phyloP scores from a whole-genome alignment of 2,329 filamentous ascomycete genomes.

The Penicillium polonicum region DNA sequence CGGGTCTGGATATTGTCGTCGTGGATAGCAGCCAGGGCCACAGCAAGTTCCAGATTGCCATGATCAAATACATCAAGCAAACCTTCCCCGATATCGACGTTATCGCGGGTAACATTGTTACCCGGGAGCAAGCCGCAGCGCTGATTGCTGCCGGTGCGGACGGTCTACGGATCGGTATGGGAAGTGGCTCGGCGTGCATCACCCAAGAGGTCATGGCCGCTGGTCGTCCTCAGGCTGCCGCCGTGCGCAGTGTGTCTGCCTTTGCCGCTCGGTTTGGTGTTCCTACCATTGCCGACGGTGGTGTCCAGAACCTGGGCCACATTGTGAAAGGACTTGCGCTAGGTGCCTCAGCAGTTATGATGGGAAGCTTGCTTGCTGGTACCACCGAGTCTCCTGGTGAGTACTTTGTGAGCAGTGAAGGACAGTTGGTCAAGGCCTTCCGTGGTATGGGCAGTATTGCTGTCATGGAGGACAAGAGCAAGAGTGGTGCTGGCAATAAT shows the following conservation, averaged over 20 bases:
- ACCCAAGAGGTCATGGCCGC: slow-evolving; percentile 99
- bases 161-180: slow-evolving; percentile 97
- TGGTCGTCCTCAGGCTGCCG: slow-evolving; percentile 88
- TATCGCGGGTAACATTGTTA: slow-evolving; percentile 97
- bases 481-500: slow-evolving; percentile 74
- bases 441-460: slow-evolving; percentile 98
- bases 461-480: slow-evolving; percentile 99
- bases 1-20: slow-evolving; percentile 91
- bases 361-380: slow-evolving; percentile 95
- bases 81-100: slow-evolving; percentile 85
- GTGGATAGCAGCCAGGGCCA: slow-evolving; percentile 97
- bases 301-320: slow-evolving; percentile 97
- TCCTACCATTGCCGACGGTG: slow-evolving; percentile 95
- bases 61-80: slow-evolving; percentile 94
- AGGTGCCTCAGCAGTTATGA: slow-evolving; percentile 95
- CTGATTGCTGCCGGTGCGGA: slow-evolving; percentile 93
- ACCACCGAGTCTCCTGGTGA: slow-evolving; percentile 97
- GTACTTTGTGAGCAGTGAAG: slow-evolving; percentile 93
- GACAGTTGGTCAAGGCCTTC: slow-evolving; percentile 98
- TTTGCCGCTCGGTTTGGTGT: slow-evolving; percentile 94
- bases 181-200: slow-evolving; percentile 95
- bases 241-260: slow-evolving; percentile 82
- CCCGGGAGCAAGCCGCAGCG: slow-evolving; percentile 87
- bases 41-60: slow-evolving; percentile 97
- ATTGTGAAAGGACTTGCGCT: slow-evolving; percentile 97